These are phyloP conservation scores for Hanseniaspora uvarum DNA, from an alignment of 1,139 yeast genomes.

Conservation along the genomic window DNA sequence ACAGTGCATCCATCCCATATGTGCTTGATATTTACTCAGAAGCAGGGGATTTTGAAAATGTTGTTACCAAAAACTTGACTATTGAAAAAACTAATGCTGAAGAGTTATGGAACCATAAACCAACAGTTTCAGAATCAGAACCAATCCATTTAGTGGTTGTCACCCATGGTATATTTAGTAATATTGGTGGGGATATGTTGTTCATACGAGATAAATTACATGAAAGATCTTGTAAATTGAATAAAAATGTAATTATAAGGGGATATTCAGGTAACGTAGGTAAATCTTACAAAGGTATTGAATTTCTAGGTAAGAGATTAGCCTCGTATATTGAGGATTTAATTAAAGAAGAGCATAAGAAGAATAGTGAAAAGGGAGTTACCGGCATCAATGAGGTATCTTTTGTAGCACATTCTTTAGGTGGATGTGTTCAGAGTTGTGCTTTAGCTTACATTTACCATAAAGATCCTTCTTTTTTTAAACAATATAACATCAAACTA, in stretches of 20 bases:
- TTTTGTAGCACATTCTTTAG: conserved; percentile 84
- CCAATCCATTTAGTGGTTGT: conserved; percentile 52
- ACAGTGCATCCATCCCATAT: conserved; percentile 32
- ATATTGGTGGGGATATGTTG: conserved; percentile 53
- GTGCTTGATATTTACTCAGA: conserved; percentile 28
- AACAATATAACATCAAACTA: conserved; percentile 36
- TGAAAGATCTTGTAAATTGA: conserved; percentile 20
- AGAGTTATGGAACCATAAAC: conserved; percentile 45
- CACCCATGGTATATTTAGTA: conserved; percentile 62
- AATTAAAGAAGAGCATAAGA: conserved; percentile 32
- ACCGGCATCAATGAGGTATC: conserved; percentile 46
- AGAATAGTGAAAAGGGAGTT: conserved; percentile 22
- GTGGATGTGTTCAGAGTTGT: conserved; percentile 83
- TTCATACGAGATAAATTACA: conserved; percentile 52
- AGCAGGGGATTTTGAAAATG: conserved; percentile 19
- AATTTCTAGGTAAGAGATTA: conserved; percentile 49
- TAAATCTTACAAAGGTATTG: conserved; percentile 53
- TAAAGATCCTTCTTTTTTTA: conserved; percentile 47
- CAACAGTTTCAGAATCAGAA: conserved; percentile 32
- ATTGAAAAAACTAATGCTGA: conserved; percentile 38
- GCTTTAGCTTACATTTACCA: conserved; percentile 64
- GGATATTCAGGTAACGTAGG: conserved; percentile 53
- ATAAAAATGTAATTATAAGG: conserved; percentile 42
- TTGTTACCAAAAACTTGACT: conserved; percentile 17
- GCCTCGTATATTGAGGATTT: conserved; percentile 48